Percentiles rank a stretch among this genome's conserved stretches.
Evolutionary conservation across 352 stramenopile species (phyloP).

Genomic region (Pseudoperonospora humuli): DNA sequence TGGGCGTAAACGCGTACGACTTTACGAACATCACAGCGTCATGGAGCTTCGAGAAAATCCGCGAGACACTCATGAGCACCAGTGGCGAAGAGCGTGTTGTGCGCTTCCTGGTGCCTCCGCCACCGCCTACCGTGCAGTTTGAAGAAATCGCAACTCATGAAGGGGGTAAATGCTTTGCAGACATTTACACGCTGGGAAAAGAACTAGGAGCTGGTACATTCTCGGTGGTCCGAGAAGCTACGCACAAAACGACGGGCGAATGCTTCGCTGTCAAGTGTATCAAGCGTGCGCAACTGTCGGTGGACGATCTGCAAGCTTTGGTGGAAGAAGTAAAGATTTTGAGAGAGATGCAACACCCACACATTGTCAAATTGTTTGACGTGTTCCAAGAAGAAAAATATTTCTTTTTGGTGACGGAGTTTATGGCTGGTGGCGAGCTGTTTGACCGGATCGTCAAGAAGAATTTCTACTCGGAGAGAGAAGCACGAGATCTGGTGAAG

Average conservation of each 20-base stretch:
- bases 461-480: constrained; percentile 78
- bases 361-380: constrained; percentile 87
- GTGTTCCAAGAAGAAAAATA: constrained; percentile 88
- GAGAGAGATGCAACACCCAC: constrained; percentile 76
- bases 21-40: constrained; percentile 29
- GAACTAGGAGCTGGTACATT: constrained; percentile 65
- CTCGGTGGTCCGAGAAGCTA: constrained; percentile 62
- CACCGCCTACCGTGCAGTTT: constrained; percentile 26
- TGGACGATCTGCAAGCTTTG: constrained; percentile 67
- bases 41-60: constrained; percentile 60
- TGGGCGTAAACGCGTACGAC: constrained; percentile 69
- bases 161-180: constrained; percentile 33
- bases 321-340: constrained; percentile 73
- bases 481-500: constrained; percentile 71
- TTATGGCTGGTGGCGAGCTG: constrained; percentile 83
- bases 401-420: constrained; percentile 97
- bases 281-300: constrained; percentile 62
- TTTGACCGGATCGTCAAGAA: constrained; percentile 87
- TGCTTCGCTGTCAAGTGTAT: constrained; percentile 83
- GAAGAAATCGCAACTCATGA: constrained; percentile 23
- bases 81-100: constrained; percentile 45
- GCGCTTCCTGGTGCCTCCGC: constrained; percentile 52
- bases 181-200: constrained; percentile 62
- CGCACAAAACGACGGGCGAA: constrained; percentile 34
- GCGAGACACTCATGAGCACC: constrained; percentile 65